These are phyloP conservation scores for Paecilomyces fulvus DNA, from an alignment of 2,329 filamentous ascomycete genomes.

Conservation along the genomic window DNA sequence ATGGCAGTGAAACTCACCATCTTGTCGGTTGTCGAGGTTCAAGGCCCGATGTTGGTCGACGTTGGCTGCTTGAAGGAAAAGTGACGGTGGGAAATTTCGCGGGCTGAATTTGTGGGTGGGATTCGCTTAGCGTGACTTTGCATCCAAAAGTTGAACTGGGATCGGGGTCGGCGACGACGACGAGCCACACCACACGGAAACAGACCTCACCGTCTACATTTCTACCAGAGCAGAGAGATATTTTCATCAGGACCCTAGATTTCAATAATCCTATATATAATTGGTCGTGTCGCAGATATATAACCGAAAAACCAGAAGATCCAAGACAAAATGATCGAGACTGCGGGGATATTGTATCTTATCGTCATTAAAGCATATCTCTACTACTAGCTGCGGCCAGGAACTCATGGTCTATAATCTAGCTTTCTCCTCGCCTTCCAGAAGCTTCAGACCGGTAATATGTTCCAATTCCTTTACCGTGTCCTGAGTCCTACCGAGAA, in stretches of 20 bases:
- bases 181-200: slow-evolving; percentile 2
- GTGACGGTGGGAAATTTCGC: slow-evolving; percentile 21
- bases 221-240: background rate
- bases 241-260: background rate
- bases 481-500: slow-evolving; percentile 65
- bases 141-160: slow-evolving; percentile 20
- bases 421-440: slow-evolving; percentile 29
- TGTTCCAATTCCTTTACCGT: slow-evolving; percentile 75
- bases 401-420: slow-evolving; percentile 16
- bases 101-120: slow-evolving; percentile 32
- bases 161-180: slow-evolving; percentile 36
- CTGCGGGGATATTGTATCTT: background rate
- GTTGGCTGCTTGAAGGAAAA: slow-evolving; percentile 21
- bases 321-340: background rate
- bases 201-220: background rate
- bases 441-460: slow-evolving; percentile 55
- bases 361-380: background rate
- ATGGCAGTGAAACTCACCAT: slow-evolving; percentile 34
- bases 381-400: background rate
- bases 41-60: slow-evolving; percentile 26
- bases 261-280: background rate
- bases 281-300: background rate
- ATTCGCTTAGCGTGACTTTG: slow-evolving; percentile 35
- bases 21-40: slow-evolving; percentile 32
- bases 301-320: background rate